Evolutionary conservation across 1,284 basidiomycete species (phyloP), one percentile per base, ranked within the genome.

Genomic region (Marasmius tenuissimus): DNA sequence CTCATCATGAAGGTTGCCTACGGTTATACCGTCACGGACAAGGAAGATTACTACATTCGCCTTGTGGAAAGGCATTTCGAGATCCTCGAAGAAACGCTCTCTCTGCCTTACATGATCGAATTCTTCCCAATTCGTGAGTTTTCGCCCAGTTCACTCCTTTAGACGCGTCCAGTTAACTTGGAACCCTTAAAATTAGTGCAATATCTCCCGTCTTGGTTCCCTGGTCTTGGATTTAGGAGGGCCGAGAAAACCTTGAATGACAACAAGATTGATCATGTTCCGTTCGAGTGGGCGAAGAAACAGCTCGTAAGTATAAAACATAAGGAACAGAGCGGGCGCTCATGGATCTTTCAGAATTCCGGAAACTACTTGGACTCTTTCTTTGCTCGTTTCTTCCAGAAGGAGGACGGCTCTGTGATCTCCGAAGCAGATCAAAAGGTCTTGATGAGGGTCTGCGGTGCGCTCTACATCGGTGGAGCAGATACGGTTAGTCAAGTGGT

Each of bases 141-240:
- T 3, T 42, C 75, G 12, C 73, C 72, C 45, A 18, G 63, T 16
- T 10, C n/a, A 2, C 38, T 39, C 58, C 20, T 18, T 20, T 4
- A 12, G 14, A 27, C 20, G 14, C 16, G 14, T 12, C 47, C 18
- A 34, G 47, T 10, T 22, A 7, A 27, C 14, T 45, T 20, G 22
- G n/a, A 16, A 11, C 20, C 35, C 14, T 45, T 20, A 22, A 18
- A 16, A 11, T 16, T 22, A 66, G 67, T 68, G 47, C 59, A 59
- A n/a, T 60, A 68, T 60, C 18, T 70, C 3, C 66, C 68, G 4
- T 54, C 59, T 40, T 71, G 67, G 70, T 59, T 69, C 39, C 69
- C 67, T 4, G 66, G 65, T 10, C 60, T 62, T 20, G 60, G 60
- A 1, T 71, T 71, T 58, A 59, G 27, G n/a, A 59, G 58, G 35